Evolutionary conservation across 306 rosid species (phyloP).

Genomic region (Calophaca sinica): DNA sequence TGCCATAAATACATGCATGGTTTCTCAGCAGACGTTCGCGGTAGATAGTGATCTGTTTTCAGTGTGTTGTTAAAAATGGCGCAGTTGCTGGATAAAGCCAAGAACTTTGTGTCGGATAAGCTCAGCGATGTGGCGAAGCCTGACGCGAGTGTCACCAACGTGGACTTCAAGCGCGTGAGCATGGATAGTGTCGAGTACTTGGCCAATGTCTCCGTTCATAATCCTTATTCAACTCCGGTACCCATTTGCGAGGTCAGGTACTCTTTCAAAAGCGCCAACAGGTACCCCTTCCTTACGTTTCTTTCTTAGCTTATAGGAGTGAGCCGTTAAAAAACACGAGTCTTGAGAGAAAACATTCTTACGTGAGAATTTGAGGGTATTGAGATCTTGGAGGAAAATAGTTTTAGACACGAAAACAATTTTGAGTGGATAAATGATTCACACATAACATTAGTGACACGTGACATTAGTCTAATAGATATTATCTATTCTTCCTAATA

Average conservation of each 20-base stretch:
- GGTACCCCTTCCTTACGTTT: slow-evolving; percentile 5
- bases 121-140: slow-evolving; percentile 62
- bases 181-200: slow-evolving; percentile 62
- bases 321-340: too few species aligned
- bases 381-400: too few species aligned
- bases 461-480: too few species aligned
- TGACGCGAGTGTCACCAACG: slow-evolving; percentile 68
- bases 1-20: not conserved
- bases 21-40: too few species aligned
- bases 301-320: too few species aligned
- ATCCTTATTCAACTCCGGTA: slow-evolving; percentile 61
- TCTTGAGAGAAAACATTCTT: too few species aligned
- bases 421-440: too few species aligned
- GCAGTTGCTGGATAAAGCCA: slow-evolving; percentile 63
- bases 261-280: slow-evolving; percentile 70
- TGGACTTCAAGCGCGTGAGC: slow-evolving; percentile 68
- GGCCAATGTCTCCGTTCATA: slow-evolving; percentile 62
- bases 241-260: slow-evolving; percentile 80
- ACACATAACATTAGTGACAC: too few species aligned
- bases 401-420: too few species aligned
- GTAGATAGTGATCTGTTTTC: too few species aligned
- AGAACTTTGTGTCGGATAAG: slow-evolving; percentile 62
- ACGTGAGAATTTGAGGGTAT: too few species aligned
- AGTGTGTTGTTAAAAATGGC: slow-evolving; percentile 51
- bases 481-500: too few species aligned